Base-by-base conservation (phyloP, 164 flowering plant species). In the Vitis labrusca region DNA sequence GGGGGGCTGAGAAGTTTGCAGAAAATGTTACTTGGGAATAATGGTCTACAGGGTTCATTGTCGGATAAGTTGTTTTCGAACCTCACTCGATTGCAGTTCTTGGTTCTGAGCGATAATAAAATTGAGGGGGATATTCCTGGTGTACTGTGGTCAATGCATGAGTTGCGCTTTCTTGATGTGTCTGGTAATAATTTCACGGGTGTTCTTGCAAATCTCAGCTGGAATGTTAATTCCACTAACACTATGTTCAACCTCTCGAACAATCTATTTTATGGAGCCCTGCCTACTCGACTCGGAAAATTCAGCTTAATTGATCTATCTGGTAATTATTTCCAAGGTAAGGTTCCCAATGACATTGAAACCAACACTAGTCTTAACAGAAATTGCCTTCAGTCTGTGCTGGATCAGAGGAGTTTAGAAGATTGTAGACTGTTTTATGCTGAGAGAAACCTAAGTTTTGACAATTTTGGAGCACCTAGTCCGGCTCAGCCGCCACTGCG, bases 151-250 rank as follows among this genome's bases (percentile, higher is more conserved):
- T 65, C 78, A 12, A 52, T 78, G 71, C 81, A 88, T 3, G 51
- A 67, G 27, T 79, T 93, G 82, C 67, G 29, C 7, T 61, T 83
- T 17, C 77, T 89, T 16, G 95, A 93, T 74, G 76, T 83, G 9
- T 89, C 97, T 2, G 63, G 60, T 16, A 91, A 91, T 73, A 83
- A 83, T 54, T 83, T 91, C 66, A 90, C 91, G 0, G 93, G 96
- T 37, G 15, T 2, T 27, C 68, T 91, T 50, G 81, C 89, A 0
- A 73, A 69, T 30, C 5, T 72, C 19, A 72, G 74, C 51, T 63
- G 69, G 8, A 73, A 58, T 59, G 64, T 27, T 58, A 84, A 70
- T 71, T 67, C 65, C 49, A 65, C 67, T 15, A 16, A 61, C 65
- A 80, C 82, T 12, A 49, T 76, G 50, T 79, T 85, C 66, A 82